Percentiles rank a stretch among this genome's conserved stretches.
Conservation (phyloP, 805 yeast species). For the Candida anglica region DNA sequence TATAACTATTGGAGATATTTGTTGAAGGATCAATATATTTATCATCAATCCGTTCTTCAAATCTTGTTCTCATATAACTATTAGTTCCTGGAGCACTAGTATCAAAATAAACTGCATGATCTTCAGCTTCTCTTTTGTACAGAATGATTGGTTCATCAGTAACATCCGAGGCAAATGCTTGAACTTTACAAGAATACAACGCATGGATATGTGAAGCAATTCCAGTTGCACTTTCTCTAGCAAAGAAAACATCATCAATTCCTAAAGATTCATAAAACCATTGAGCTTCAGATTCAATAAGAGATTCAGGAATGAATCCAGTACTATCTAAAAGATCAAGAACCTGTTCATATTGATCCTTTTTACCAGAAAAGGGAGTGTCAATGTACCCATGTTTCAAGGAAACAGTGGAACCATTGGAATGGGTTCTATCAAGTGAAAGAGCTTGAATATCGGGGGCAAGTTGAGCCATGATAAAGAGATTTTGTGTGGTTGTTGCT, state of each 20-base stretch:
- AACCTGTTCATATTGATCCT: constrained; percentile 74
- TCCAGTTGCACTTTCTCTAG: constrained; percentile 74
- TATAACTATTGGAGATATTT: constrained; percentile 42
- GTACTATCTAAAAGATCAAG: constrained; percentile 74
- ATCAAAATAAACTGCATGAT: constrained; percentile 90
- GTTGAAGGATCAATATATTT: constrained; percentile 61
- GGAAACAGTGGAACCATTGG: constrained; percentile 29
- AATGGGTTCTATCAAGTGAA: constrained; percentile 18
- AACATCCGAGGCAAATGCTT: constrained; percentile 60
- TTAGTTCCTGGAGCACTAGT: constrained; percentile 52
- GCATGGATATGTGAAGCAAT: constrained; percentile 85
- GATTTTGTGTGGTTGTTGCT: too few species aligned
- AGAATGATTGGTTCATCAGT: constrained; percentile 55
- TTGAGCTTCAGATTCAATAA: constrained; percentile 79
- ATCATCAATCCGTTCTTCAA: constrained; percentile 78
- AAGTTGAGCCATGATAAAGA: not conserved
- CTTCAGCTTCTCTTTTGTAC: constrained; percentile 73
- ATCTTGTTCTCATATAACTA: constrained; percentile 37
- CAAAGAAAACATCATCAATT: constrained; percentile 89
- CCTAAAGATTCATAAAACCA: constrained; percentile 90
- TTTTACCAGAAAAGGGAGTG: constrained; percentile 74
- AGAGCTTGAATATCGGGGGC: constrained; percentile 19
- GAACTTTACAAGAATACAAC: constrained; percentile 87
- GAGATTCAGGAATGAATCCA: constrained; percentile 85
- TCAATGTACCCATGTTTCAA: constrained; percentile 63